phyloP scores from a whole-genome alignment of 352 stramenopile genomes.

The Globisporangium rhizosaccharum region DNA sequence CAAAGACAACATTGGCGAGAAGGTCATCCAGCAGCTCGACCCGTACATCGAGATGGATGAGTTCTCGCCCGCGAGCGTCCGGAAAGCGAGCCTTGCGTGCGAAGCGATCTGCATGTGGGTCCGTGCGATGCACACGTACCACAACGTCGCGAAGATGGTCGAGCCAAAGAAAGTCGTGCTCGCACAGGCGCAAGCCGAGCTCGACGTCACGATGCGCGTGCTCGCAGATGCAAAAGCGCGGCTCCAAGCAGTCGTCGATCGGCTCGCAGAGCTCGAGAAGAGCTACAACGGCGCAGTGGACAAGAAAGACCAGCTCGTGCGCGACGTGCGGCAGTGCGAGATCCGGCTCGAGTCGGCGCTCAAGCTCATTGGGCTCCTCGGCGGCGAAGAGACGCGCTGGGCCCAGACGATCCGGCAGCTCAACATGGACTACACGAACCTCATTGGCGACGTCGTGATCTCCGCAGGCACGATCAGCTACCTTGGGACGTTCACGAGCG shows the following conservation, averaged over 20 bases:
- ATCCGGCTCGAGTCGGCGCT: constrained; percentile 86
- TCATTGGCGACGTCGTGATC: constrained; percentile 90
- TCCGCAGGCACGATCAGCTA: constrained; percentile 92
- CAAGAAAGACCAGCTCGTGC: constrained; percentile 83
- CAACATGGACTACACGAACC: constrained; percentile 74
- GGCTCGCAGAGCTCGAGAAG: constrained; percentile 85
- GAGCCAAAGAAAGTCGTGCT: constrained; percentile 90
- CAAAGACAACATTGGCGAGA: constrained; percentile 87
- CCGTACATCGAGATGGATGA: constrained; percentile 90
- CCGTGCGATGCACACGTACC: constrained; percentile 91
- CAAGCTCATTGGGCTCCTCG: constrained; percentile 88
- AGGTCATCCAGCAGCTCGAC: constrained; percentile 85
- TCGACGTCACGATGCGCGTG: constrained; percentile 85
- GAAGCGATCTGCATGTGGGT: constrained; percentile 94
- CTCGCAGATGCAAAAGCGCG: constrained; percentile 82
- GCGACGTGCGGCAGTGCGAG: constrained; percentile 77
- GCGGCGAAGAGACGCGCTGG: constrained; percentile 88
- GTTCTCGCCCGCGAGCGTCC: constrained; percentile 84
- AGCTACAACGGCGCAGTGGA: constrained; percentile 85
- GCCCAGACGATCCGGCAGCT: constrained; percentile 82
- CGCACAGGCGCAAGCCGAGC: constrained; percentile 68
- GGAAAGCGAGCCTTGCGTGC: constrained; percentile 89
- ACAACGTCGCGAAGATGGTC: constrained; percentile 90
- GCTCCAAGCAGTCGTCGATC: constrained; percentile 81
- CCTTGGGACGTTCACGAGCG: constrained; percentile 89